A percentile compares a stretch with the other conserved stretches of the same genome.
phyloP scores from a whole-genome alignment of 768 basidiomycete genomes.

The Suillus discolor region DNA sequence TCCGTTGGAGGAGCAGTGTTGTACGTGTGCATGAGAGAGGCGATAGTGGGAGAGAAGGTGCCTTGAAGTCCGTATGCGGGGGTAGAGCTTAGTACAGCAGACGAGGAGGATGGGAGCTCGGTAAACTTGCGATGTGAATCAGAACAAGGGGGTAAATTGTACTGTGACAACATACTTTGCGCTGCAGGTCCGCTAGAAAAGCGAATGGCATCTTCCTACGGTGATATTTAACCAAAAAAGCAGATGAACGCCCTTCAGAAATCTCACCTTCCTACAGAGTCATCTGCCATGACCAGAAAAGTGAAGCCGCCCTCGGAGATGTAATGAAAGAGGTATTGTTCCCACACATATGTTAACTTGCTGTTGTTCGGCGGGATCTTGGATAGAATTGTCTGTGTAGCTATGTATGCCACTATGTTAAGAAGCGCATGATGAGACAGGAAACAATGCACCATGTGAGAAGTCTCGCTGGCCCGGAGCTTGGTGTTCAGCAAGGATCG shows the following conservation, averaged over 20 bases:
- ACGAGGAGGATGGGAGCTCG: constrained; percentile 64
- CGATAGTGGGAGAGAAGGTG: constrained; percentile 68
- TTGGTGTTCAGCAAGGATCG: constrained; percentile 87
- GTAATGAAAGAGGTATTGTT: constrained; percentile 94
- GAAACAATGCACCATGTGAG: constrained; percentile 65
- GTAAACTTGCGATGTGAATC: constrained; percentile 48
- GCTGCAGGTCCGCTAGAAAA: constrained; percentile 86
- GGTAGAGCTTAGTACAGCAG: constrained; percentile 44
- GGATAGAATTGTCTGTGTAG: constrained; percentile 85
- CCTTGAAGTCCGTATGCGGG: constrained; percentile 73
- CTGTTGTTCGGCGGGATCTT: constrained; percentile 93
- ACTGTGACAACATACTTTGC: constrained; percentile 48
- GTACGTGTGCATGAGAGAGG: constrained; percentile 82
- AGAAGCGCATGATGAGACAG: not conserved
- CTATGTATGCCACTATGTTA: constrained; percentile 38
- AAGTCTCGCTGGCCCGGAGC: constrained; percentile 76
- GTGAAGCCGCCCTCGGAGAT: constrained; percentile 85
- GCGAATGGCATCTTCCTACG: constrained; percentile 89
- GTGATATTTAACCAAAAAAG: constrained; percentile 8
- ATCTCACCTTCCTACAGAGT: constrained; percentile 81
- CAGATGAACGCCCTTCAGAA: not conserved
- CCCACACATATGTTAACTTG: constrained; percentile 88
- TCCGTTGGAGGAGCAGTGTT: constrained; percentile 88
- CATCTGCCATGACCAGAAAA: constrained; percentile 94
- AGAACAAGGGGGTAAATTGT: constrained; percentile 13